phyloP scores from a whole-genome alignment of 306 rosid genomes.

The Mimosa pudica region DNA sequence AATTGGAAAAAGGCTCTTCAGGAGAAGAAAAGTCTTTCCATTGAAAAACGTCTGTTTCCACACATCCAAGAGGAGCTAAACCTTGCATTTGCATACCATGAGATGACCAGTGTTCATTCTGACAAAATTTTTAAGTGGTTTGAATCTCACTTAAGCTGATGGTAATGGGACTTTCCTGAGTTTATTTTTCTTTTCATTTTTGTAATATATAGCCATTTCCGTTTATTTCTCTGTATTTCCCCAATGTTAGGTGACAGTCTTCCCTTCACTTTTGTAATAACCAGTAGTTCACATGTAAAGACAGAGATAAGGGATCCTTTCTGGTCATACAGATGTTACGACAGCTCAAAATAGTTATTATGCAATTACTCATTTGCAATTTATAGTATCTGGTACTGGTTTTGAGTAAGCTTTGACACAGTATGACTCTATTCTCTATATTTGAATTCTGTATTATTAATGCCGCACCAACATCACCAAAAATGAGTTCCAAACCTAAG shows the following conservation, averaged over 20 bases:
- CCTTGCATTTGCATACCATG: slow-evolving; percentile 87
- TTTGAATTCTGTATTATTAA: neutral
- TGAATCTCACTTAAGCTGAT: slow-evolving; percentile 64
- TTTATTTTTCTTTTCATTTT: slow-evolving; percentile 11
- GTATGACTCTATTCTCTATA: neutral
- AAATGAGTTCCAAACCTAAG: neutral
- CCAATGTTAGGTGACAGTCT: slow-evolving; percentile 25
- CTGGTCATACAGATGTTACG: neutral
- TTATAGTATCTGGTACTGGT: neutral
- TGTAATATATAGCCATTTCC: slow-evolving; percentile 13
- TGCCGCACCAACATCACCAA: neutral
- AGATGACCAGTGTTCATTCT: slow-evolving; percentile 78
- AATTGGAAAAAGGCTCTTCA: slow-evolving; percentile 59
- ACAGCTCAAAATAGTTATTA: neutral
- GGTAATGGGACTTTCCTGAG: slow-evolving; percentile 33
- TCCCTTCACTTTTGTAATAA: slow-evolving; percentile 10
- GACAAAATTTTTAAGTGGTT: slow-evolving; percentile 78
- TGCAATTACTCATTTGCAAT: neutral
- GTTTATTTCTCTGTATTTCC: slow-evolving; percentile 12
- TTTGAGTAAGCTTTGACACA: neutral
- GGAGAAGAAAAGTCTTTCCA: slow-evolving; percentile 44
- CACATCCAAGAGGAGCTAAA: slow-evolving; percentile 89
- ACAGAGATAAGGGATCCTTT: slow-evolving; percentile 3
- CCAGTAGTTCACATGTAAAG: slow-evolving; percentile 30
- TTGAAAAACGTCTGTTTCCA: slow-evolving; percentile 51